A percentile compares a stretch with the other conserved stretches of the same genome.
These are phyloP conservation scores for Boechera divaricarpa DNA, from an alignment of 345 rosid genomes.

Conservation along the genomic window DNA sequence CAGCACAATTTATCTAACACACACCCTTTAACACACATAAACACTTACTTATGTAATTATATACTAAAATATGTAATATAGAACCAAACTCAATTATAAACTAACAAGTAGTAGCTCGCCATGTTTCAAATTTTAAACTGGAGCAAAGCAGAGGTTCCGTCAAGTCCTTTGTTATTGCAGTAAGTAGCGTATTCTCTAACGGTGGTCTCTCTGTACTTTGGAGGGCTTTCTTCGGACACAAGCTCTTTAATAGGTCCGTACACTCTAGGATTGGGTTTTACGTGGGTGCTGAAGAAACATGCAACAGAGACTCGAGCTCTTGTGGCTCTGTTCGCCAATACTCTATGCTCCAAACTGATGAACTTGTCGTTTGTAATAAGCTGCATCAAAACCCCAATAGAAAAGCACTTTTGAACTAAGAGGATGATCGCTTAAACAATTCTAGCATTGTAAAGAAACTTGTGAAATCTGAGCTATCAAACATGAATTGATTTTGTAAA, in stretches of 20 bases:
- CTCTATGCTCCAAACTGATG: not conserved
- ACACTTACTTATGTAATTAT: too few relatives aligned
- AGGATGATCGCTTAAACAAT: not conserved
- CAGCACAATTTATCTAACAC: too few relatives aligned
- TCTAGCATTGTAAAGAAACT: not conserved
- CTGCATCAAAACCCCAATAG: not conserved
- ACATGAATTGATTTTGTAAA: constrained; percentile 7
- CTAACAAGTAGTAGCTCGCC: not conserved
- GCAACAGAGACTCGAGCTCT: not conserved
- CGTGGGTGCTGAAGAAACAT: not conserved
- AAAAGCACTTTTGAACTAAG: not conserved
- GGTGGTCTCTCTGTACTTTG: not conserved
- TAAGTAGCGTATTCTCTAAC: not conserved
- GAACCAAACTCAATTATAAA: too few relatives aligned
- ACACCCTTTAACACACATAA: too few relatives aligned
- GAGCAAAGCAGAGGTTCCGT: not conserved
- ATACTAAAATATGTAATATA: too few relatives aligned
- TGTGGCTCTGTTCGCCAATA: not conserved
- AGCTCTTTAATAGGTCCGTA: not conserved
- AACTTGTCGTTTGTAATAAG: not conserved
- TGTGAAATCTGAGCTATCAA: not conserved
- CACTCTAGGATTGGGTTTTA: not conserved
- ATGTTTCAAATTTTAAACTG: not conserved
- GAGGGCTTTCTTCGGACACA: not conserved
- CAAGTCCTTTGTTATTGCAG: not conserved